Percentiles rank a stretch among this genome's conserved stretches.
phyloP scores from a whole-genome alignment of 495 filamentous ascomycete species.

The Pseudoneurospora amorphoporcata region DNA sequence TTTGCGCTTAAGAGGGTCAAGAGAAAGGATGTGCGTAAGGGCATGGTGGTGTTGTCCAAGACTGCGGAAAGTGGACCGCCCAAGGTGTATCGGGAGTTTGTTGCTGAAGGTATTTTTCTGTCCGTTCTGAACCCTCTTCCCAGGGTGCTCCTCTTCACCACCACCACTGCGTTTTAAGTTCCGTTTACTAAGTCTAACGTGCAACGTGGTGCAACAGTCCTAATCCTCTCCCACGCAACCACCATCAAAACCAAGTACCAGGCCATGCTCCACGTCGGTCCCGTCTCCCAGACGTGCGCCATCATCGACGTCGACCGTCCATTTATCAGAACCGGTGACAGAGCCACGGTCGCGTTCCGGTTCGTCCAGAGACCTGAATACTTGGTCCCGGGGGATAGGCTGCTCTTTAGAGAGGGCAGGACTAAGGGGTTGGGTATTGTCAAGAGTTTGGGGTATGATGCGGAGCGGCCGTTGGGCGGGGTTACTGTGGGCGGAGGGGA shows the following conservation, averaged over 20 bases:
- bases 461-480: conserved; percentile 28
- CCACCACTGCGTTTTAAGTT: too few relatives aligned
- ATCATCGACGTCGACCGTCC: conserved; percentile 98
- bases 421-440: conserved; percentile 96
- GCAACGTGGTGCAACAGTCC: conserved; percentile 38
- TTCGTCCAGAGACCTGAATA: conserved; percentile 98
- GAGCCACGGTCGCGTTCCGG: conserved; percentile 82
- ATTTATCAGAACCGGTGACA: conserved; percentile 87
- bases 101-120: conserved; percentile 62
- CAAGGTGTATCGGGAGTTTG: conserved; percentile 84
- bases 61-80: conserved; percentile 50
- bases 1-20: conserved; percentile 81
- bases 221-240: conserved; percentile 94
- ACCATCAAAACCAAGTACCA: conserved; percentile 98
- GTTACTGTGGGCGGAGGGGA: not conserved
- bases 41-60: conserved; percentile 93
- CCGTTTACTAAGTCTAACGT: too few relatives aligned
- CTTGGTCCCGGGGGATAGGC: conserved; percentile 72
- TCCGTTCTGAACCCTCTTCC: not conserved
- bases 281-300: conserved; percentile 88
- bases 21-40: conserved; percentile 91
- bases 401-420: conserved; percentile 88
- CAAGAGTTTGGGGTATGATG: conserved; percentile 82
- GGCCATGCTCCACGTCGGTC: conserved; percentile 95
- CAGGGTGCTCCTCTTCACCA: too few relatives aligned